Conservation (phyloP, 2,329 filamentous ascomycete genomes). For the Colletotrichum chlorophyti region DNA sequence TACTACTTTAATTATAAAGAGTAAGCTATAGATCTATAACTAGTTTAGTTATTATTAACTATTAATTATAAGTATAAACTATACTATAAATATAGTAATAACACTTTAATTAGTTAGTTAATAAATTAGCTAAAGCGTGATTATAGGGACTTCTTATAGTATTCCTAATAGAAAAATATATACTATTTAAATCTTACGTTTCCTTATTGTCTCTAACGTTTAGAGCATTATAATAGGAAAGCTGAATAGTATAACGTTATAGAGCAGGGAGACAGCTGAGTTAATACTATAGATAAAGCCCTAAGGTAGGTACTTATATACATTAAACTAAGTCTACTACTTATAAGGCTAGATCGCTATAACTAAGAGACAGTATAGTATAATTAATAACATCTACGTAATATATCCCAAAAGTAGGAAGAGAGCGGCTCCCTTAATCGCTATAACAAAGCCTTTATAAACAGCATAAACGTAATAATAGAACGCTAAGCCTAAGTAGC, state of each 20-base stretch:
- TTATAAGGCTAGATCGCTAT: conserved; percentile 59
- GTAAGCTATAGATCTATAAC: conserved; percentile 58
- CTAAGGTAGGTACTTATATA: conserved; percentile 56
- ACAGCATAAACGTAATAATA: conserved; percentile 53
- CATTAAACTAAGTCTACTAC: conserved; percentile 47
- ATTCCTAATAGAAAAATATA: conserved; percentile 56
- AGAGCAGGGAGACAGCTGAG: conserved; percentile 54
- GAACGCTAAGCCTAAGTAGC: conserved; percentile 58
- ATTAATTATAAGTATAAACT: conserved; percentile 53
- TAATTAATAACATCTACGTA: conserved; percentile 55
- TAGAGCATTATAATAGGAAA: conserved; percentile 56
- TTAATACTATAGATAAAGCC: conserved; percentile 59
- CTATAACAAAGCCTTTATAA: conserved; percentile 41
- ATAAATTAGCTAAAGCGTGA: too few relatives aligned
- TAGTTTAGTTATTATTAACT: conserved; percentile 54
- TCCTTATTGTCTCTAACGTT: conserved; percentile 48
- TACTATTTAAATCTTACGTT: conserved; percentile 53
- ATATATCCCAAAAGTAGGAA: conserved; percentile 50
- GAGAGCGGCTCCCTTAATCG: conserved; percentile 43
- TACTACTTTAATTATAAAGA: conserved; percentile 55
- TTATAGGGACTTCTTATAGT: conserved; percentile 45
- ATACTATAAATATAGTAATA: conserved; percentile 53
- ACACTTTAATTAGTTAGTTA: conserved; percentile 41
- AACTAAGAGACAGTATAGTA: conserved; percentile 59
- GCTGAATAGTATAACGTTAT: conserved; percentile 56